A percentile compares a stretch with the other conserved stretches of the same genome.
Conservation (phyloP, 2,329 filamentous ascomycete genomes). For the Cladosporium oxysporum region DNA sequence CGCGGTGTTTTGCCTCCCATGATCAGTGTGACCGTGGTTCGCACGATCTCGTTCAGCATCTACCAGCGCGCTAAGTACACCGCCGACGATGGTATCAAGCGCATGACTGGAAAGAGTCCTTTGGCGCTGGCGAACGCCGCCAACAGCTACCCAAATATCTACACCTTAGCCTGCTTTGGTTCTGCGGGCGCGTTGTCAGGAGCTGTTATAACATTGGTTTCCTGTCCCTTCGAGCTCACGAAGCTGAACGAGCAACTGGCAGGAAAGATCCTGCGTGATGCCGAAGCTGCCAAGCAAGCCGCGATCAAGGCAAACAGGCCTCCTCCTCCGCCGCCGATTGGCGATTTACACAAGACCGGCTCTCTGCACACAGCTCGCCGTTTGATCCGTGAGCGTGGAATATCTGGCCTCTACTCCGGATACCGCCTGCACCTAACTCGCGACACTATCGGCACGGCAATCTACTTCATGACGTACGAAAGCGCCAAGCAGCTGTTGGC, state of each 20-base stretch:
- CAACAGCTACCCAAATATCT: constrained; percentile 70
- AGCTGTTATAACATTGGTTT: constrained; percentile 75
- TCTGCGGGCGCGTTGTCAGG: constrained; percentile 77
- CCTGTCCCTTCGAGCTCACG: constrained; percentile 87
- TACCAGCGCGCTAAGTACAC: constrained; percentile 76
- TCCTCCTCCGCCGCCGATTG: constrained; percentile 6
- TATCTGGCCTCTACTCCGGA: constrained; percentile 75
- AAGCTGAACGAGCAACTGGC: constrained; percentile 86
- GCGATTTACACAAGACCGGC: constrained; percentile 30
- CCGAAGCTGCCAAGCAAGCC: constrained; percentile 6
- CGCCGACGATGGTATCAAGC: constrained; percentile 70
- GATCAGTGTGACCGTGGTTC: constrained; percentile 73
- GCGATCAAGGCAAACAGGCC: constrained; percentile 13
- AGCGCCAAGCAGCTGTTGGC: constrained; percentile 80
- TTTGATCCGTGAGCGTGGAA: constrained; percentile 72
- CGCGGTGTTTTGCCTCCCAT: constrained; percentile 72
- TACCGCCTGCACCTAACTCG: constrained; percentile 81
- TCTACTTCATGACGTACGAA: constrained; percentile 90
- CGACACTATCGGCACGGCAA: constrained; percentile 78
- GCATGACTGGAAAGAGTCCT: constrained; percentile 67
- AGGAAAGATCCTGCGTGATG: constrained; percentile 64
- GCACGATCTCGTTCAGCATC: constrained; percentile 76
- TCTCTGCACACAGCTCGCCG: constrained; percentile 65
- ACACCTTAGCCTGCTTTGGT: constrained; percentile 75
- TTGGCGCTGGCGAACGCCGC: constrained; percentile 70